phyloP scores from a whole-genome alignment of 257 asterid species.

The Nicotiana knightiana region DNA sequence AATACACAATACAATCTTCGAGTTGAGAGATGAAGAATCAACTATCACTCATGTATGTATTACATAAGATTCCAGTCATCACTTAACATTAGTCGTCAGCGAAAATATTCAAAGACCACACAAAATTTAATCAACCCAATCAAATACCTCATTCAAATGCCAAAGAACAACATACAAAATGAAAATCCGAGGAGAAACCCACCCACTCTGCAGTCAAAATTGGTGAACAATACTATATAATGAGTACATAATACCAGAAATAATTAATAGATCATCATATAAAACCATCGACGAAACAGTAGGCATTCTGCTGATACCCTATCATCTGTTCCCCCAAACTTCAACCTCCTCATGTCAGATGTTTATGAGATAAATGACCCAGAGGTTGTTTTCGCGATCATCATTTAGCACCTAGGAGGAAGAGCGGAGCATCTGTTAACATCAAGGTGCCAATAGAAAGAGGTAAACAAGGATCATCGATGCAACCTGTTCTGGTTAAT shows the following conservation, averaged over 20 bases:
- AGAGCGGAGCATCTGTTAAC: constrained; percentile 8
- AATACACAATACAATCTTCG: background rate
- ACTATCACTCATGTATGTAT: background rate
- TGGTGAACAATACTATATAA: background rate
- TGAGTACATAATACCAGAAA: background rate
- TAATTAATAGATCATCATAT: background rate
- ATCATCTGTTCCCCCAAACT: background rate
- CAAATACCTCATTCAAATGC: background rate
- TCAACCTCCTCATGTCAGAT: background rate
- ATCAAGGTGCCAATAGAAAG: constrained; percentile 12
- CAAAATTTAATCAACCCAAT: background rate
- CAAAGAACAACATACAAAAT: background rate
- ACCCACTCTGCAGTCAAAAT: background rate
- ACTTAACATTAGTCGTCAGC: background rate
- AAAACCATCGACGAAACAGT: background rate
- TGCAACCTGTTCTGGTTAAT: constrained; percentile 21
- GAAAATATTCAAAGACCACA: background rate
- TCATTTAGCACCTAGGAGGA: background rate
- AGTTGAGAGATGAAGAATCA: background rate
- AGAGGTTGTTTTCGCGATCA: background rate
- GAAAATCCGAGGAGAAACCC: background rate
- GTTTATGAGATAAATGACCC: background rate
- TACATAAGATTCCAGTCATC: background rate
- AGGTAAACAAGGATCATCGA: constrained; percentile 6
- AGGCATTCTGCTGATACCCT: background rate